Percentiles rank a stretch among this genome's conserved stretches.
Evolutionary conservation across 2,329 filamentous ascomycete genomes (phyloP).

Genomic region (Periconia digitata): DNA sequence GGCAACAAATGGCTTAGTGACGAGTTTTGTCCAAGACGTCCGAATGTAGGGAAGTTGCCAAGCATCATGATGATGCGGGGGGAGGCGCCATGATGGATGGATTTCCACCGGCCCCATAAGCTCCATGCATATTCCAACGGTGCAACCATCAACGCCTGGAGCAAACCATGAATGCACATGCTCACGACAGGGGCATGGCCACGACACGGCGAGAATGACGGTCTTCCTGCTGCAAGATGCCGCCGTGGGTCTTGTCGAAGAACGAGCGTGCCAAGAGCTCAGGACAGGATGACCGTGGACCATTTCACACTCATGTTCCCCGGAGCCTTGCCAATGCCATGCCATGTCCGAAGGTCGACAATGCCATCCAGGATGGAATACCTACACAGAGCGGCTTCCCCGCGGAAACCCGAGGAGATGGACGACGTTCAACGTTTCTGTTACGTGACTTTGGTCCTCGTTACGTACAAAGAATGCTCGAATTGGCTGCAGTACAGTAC

Average conservation of each 20-base stretch:
- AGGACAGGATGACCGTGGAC: neutral
- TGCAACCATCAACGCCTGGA: neutral
- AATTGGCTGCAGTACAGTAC: neutral
- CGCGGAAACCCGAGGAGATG: slow-evolving; percentile 30
- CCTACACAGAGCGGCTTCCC: too few species aligned
- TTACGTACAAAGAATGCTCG: slow-evolving; percentile 5
- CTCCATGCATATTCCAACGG: neutral
- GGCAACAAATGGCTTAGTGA: too few species aligned
- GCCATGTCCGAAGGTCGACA: too few species aligned
- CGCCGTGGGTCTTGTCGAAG: too few species aligned
- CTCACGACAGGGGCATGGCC: too few species aligned
- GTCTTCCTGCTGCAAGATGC: too few species aligned
- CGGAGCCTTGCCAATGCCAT: too few species aligned
- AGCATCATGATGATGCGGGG: neutral
- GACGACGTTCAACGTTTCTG: slow-evolving; percentile 1
- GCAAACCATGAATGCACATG: too few species aligned
- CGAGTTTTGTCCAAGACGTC: too few species aligned
- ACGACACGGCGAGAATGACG: too few species aligned
- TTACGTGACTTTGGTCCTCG: slow-evolving; percentile 22
- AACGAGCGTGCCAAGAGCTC: too few species aligned
- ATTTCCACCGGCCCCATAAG: neutral
- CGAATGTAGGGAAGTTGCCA: neutral
- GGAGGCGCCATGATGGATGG: neutral
- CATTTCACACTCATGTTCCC: neutral
- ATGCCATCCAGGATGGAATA: too few species aligned